Percentiles rank a stretch among this genome's conserved stretches.
These are phyloP conservation scores for Ophiocordyceps camponoti-floridani DNA, from an alignment of 2,329 filamentous ascomycete genomes.

Conservation along the genomic window DNA sequence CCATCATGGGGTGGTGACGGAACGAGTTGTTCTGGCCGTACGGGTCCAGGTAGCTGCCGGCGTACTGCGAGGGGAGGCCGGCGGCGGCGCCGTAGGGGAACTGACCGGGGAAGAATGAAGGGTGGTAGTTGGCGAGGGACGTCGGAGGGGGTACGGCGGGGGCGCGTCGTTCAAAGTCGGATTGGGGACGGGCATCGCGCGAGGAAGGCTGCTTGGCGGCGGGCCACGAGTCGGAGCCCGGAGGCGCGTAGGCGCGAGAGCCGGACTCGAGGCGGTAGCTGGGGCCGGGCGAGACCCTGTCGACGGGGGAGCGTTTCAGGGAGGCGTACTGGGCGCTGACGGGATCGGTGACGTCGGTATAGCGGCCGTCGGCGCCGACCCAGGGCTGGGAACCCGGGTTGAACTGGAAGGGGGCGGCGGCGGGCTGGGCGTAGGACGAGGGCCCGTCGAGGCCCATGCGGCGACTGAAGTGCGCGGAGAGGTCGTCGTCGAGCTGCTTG, in stretches of 20 bases:
- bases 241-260: slow-evolving; percentile 8
- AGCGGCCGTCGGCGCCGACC: slow-evolving; percentile 14
- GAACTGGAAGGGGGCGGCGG: slow-evolving; percentile 19
- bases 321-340: slow-evolving; percentile 9
- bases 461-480: slow-evolving; percentile 16
- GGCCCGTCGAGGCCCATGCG: slow-evolving; percentile 16
- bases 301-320: slow-evolving; percentile 19
- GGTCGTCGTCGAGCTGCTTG: slow-evolving; percentile 19
- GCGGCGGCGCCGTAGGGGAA: slow-evolving; percentile 9
- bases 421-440: slow-evolving; percentile 8
- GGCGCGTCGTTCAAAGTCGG: slow-evolving; percentile 20
- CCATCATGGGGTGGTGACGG: slow-evolving; percentile 19
- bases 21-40: slow-evolving; percentile 12
- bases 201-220: slow-evolving; percentile 12
- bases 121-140: slow-evolving; percentile 11
- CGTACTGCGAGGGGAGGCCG: slow-evolving; percentile 14
- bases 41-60: slow-evolving; percentile 16
- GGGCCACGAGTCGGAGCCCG: slow-evolving; percentile 19
- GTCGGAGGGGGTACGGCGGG: slow-evolving; percentile 10
- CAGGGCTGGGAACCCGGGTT: slow-evolving; percentile 30
- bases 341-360: slow-evolving; percentile 15
- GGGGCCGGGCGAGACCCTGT: slow-evolving; percentile 17
- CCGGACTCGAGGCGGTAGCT: slow-evolving; percentile 13
- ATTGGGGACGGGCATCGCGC: slow-evolving; percentile 8
- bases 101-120: slow-evolving; percentile 13